A percentile compares a stretch with the other conserved stretches of the same genome.
Evolutionary conservation across 2,329 filamentous ascomycete species (phyloP).

Genomic region (Pseudogymnoascus sp.): DNA sequence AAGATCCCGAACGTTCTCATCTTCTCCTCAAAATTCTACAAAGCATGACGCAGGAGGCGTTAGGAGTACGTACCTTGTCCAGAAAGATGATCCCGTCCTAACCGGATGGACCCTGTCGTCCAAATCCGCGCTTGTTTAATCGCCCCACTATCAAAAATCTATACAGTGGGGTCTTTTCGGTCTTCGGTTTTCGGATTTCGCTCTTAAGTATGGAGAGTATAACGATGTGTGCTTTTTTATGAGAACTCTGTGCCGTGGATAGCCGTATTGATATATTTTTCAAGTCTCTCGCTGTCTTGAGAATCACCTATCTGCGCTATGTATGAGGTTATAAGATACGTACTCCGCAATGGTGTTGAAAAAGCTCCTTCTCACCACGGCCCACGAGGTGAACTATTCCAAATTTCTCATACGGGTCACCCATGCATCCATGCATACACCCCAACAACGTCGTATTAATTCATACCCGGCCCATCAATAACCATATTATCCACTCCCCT

Average conservation of each 20-base stretch:
- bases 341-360: background rate
- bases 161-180: background rate
- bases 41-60: background rate
- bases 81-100: background rate
- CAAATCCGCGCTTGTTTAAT: background rate
- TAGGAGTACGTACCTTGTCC: background rate
- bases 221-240: background rate
- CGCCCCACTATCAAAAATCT: conserved; percentile 3
- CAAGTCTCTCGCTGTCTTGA: background rate
- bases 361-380: background rate
- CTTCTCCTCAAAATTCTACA: background rate
- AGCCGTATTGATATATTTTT: background rate
- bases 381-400: background rate
- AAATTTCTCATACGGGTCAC: background rate
- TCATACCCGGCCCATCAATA: conserved; percentile 15
- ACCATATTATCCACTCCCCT: conserved; percentile 23
- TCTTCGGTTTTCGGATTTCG: background rate
- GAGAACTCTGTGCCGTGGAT: background rate
- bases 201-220: background rate
- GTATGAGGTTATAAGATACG: background rate
- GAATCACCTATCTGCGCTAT: background rate
- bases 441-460: background rate
- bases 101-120: background rate
- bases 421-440: no score
- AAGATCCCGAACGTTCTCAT: background rate